These are phyloP conservation scores for Myriosclerotinia curreyana DNA, from an alignment of 2,329 filamentous ascomycete genomes.

Conservation along the genomic window DNA sequence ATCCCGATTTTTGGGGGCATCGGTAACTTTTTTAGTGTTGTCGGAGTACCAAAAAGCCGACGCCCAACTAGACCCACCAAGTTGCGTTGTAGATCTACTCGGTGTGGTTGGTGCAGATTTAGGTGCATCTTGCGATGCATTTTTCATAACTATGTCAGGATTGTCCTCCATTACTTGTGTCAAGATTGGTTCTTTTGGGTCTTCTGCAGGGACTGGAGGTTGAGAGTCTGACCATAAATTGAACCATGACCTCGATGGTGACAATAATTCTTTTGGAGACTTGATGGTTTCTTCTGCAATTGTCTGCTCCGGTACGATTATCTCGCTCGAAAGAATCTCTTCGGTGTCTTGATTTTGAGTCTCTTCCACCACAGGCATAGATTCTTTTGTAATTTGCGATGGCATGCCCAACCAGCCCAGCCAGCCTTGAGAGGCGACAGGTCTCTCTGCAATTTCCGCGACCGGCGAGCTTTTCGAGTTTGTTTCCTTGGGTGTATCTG, in stretches of 20 bases:
- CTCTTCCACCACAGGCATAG: constrained; percentile 17
- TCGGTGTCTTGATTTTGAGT: constrained; percentile 11
- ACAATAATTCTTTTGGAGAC: constrained; percentile 1
- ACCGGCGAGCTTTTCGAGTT: constrained; percentile 1
- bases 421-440: constrained; percentile 48
- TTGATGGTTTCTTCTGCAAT: constrained; percentile 21
- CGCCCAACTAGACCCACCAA: constrained; percentile 66
- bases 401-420: constrained; percentile 50
- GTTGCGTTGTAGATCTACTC: constrained; percentile 21
- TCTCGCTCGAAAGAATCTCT: constrained; percentile 11
- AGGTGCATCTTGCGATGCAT: constrained; percentile 16
- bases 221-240: constrained; percentile 35
- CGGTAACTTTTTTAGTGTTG: constrained; percentile 34
- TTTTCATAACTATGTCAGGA: constrained; percentile 30
- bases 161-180: constrained; percentile 3
- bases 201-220: constrained; percentile 30
- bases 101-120: constrained; percentile 12
- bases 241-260: constrained; percentile 36
- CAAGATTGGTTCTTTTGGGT: constrained; percentile 26
- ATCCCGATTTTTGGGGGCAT: constrained; percentile 14
- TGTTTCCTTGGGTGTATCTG: constrained; percentile 15
- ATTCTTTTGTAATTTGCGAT: constrained; percentile 22
- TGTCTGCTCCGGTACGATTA: not conserved
- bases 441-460: constrained; percentile 23
- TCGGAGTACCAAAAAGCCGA: constrained; percentile 63